Evolutionary conservation across 768 basidiomycete genomes (phyloP), one percentile per base, ranked within the genome.

Genomic region (Amanita molliuscula): DNA sequence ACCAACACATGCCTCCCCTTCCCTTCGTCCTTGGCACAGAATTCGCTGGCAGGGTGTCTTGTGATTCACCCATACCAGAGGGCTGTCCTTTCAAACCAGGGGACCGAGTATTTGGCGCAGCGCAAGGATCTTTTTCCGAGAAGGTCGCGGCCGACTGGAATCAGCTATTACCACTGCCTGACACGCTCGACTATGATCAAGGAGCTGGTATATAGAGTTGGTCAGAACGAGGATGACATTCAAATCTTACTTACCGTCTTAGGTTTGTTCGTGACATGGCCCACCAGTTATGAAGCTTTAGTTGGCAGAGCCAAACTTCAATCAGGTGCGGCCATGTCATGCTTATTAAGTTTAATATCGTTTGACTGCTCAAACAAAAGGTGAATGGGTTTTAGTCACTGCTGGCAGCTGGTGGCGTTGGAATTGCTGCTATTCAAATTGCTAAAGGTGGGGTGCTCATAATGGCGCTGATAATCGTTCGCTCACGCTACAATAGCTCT

Each of bases 351-450:
- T 21, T n/a, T 21, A 20, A 7, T 9, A n/a, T 13, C 18, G 33
- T 43, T 15, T 43, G 36, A 33, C 37, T 9, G 50, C 23, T 47
- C 18, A 46, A 42, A 36, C 36, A 29, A 6, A 44, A 87, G 88
- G 87, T 18, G 95, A 97, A 67, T 92, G 85, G 79, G 79, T 96
- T 3, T 79, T 99, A 2, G 83, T 98, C 3, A 90, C 91, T 44
- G 95, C 93, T 6, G 88, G n/a, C 89, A n/a, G 95, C 94, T 1
- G 95, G 95, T 3, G 95, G 93, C 10, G 93, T 98, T 4, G 94
- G 94, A 0, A 81, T 95, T 45, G 82, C 84, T 5, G 94, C 95
- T 6, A 81, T 93, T 15, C 95, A 97, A 61, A 75, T 97, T 48
- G 94, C 91, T 18, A 96, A 96, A 77, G 82, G 90, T 88, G 29